Percentiles rank a stretch among this genome's conserved stretches.
These are phyloP conservation scores for Psidium friedrichsthalianum DNA, from an alignment of 345 rosid species.

Conservation along the genomic window DNA sequence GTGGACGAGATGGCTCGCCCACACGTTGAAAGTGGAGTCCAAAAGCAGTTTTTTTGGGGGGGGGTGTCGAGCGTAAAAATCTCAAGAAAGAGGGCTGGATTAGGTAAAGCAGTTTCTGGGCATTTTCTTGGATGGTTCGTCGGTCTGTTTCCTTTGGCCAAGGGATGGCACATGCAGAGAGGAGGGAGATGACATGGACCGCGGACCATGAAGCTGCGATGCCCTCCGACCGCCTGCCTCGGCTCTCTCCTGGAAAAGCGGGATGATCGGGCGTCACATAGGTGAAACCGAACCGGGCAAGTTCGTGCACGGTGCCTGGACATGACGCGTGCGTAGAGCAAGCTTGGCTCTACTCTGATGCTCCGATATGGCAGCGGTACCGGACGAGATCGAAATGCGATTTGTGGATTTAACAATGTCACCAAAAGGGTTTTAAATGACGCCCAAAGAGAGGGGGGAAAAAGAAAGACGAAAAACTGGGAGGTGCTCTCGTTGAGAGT, in stretches of 20 bases:
- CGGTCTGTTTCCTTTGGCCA: background rate
- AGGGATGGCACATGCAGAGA: background rate
- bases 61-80: background rate
- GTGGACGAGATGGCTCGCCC: background rate
- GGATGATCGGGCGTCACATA: background rate
- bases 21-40: background rate
- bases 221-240: background rate
- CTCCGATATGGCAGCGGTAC: no score
- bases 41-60: background rate
- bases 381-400: no score
- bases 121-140: background rate
- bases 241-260: background rate
- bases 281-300: background rate
- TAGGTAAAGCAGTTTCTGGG: background rate
- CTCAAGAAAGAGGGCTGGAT: background rate
- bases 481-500: constrained; percentile 69
- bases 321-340: no score
- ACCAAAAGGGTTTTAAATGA: background rate
- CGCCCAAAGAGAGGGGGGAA: background rate
- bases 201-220: background rate
- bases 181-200: background rate
- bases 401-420: background rate
- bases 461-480: rapidly evolving
- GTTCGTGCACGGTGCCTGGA: background rate
- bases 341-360: no score